Evolutionary conservation across 2,329 filamentous ascomycete species (phyloP).

Genomic region (Trichoderma afroharzianum): DNA sequence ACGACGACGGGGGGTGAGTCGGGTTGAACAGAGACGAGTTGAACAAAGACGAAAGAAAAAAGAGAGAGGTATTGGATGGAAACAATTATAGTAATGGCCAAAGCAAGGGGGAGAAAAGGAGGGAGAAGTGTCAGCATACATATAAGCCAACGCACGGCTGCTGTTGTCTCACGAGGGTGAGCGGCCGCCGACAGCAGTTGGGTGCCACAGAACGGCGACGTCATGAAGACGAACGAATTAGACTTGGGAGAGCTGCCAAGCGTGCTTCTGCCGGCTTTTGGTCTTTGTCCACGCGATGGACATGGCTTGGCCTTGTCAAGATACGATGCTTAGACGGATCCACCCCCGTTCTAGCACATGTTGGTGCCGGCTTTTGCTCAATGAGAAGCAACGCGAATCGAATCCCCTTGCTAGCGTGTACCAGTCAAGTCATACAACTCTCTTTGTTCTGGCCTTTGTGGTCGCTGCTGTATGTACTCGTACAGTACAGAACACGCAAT

Average conservation of each 20-base stretch:
- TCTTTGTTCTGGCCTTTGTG: background rate
- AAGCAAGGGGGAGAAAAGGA: background rate
- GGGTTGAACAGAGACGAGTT: background rate
- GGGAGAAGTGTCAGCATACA: slow-evolving; percentile 16
- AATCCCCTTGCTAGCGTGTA: background rate
- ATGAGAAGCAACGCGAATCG: background rate
- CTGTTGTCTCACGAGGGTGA: slow-evolving; percentile 16
- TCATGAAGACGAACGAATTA: slow-evolving; percentile 17
- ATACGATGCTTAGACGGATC: background rate
- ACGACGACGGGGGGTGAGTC: background rate
- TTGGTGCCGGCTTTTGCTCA: background rate
- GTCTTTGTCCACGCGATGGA: background rate
- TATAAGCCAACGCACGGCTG: slow-evolving; percentile 17
- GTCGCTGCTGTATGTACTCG: background rate
- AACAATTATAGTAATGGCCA: slow-evolving; percentile 1
- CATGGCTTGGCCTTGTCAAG: slow-evolving; percentile 1
- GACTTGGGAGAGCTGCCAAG: slow-evolving; percentile 1
- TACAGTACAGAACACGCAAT: background rate
- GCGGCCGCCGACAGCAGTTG: slow-evolving; percentile 14
- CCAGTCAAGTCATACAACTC: background rate
- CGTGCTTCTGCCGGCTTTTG: slow-evolving; percentile 1
- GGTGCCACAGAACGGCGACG: slow-evolving; percentile 18
- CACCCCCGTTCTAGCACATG: slow-evolving; percentile 8
- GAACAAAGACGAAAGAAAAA: background rate
- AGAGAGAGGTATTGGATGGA: slow-evolving; percentile 1